These are phyloP conservation scores for Pseudevernia furfuracea DNA, from an alignment of 495 filamentous ascomycete species.

Conservation along the genomic window DNA sequence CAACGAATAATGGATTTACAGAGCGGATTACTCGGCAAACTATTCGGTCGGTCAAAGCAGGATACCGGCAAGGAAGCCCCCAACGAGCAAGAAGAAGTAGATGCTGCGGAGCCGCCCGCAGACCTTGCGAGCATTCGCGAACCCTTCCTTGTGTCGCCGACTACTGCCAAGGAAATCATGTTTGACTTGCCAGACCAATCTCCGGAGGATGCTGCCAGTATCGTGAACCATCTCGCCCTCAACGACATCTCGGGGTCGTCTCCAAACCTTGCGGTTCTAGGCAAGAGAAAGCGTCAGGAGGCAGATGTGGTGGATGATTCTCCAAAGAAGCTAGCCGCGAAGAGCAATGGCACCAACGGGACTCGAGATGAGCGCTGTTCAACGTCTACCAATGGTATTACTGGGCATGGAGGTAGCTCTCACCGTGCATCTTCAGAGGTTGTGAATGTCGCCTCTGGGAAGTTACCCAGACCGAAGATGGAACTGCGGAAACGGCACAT, in stretches of 20 bases:
- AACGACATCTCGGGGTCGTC: background rate
- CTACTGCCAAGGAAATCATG: background rate
- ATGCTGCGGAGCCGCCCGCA: background rate
- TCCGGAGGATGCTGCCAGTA: background rate
- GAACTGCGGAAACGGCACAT: background rate
- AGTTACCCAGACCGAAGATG: slow-evolving; percentile 6
- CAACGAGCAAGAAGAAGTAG: background rate
- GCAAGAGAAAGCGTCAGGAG: slow-evolving; percentile 16
- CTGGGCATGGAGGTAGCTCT: background rate
- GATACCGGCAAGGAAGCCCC: background rate
- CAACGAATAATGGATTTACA: background rate
- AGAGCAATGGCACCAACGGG: no score
- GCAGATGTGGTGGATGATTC: background rate
- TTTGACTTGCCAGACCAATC: background rate
- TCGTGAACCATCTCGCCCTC: background rate
- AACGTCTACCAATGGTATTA: background rate
- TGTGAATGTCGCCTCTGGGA: background rate
- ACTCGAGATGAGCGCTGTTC: background rate
- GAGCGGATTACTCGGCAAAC: background rate
- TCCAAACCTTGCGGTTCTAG: background rate
- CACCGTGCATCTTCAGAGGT: background rate
- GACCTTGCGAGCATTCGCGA: background rate
- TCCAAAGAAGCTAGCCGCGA: slow-evolving; percentile 2
- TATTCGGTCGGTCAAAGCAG: background rate
- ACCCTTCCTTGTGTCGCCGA: background rate